A percentile compares a stretch with the other conserved stretches of the same genome.
Evolutionary conservation across 1,284 basidiomycete species (phyloP).

Genomic region (Microbotryum intermedium): DNA sequence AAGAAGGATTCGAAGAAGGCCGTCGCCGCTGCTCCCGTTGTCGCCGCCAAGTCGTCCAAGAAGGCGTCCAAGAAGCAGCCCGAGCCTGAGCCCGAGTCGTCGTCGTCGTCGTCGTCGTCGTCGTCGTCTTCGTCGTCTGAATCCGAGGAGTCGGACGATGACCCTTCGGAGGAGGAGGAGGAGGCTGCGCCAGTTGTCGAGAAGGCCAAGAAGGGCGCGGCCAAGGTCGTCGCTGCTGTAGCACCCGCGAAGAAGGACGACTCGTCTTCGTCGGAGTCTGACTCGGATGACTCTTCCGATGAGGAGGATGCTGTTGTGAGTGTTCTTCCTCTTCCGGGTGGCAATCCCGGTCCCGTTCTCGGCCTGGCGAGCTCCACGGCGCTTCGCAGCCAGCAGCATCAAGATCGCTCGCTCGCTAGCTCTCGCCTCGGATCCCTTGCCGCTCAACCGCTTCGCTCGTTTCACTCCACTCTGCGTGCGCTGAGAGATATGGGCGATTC

Average conservation of each 20-base stretch:
- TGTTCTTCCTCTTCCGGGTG: neutral
- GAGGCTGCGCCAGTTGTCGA: neutral
- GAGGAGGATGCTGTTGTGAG: neutral
- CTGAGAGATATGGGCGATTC: neutral
- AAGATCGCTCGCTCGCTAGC: no score
- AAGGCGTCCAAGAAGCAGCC: constrained; percentile 40
- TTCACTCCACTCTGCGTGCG: neutral
- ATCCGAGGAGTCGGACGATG: constrained; percentile 29
- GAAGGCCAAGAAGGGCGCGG: constrained; percentile 16
- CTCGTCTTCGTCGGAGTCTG: neutral
- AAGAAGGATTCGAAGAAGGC: constrained; percentile 28
- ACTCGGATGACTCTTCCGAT: constrained; percentile 2
- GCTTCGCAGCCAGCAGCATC: no score
- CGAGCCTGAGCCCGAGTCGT: constrained; percentile 35
- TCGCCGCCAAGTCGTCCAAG: constrained; percentile 39
- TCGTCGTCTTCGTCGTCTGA: constrained; percentile 11
- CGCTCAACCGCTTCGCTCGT: neutral
- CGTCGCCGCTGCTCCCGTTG: constrained; percentile 22
- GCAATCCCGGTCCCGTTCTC: no score
- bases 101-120: constrained; percentile 30
- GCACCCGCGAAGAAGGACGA: constrained; percentile 27
- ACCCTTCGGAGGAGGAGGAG: constrained; percentile 32
- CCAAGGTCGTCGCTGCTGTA: constrained; percentile 14
- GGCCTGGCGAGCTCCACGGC: no score
- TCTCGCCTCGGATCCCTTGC: no score